phyloP scores from a whole-genome alignment of 2,329 filamentous ascomycete species.

The Tolypocladium amazonense region DNA sequence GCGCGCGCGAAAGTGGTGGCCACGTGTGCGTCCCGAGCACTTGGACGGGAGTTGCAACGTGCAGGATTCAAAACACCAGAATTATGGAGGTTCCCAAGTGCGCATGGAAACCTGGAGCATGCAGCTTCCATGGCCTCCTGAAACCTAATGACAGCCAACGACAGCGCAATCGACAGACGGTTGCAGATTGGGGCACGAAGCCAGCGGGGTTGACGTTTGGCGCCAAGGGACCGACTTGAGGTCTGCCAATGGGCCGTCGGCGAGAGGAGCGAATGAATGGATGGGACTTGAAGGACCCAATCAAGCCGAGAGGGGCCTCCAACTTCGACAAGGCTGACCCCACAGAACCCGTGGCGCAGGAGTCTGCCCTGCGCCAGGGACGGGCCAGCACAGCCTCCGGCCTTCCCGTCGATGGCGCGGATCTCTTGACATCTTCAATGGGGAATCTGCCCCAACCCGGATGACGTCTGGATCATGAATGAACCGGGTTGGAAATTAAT shows the following conservation, averaged over 20 bases:
- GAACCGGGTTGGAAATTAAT: background rate
- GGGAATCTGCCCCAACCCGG: background rate
- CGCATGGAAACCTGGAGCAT: background rate
- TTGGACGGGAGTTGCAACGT: background rate
- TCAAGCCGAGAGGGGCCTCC: background rate
- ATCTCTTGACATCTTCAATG: background rate
- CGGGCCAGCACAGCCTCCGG: background rate
- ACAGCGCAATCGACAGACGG: background rate
- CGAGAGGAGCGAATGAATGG: background rate
- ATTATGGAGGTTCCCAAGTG: background rate
- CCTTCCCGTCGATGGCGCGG: background rate
- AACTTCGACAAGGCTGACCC: background rate
- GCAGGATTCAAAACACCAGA: background rate
- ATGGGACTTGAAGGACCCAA: background rate
- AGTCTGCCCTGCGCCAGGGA: background rate
- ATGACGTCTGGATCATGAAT: background rate
- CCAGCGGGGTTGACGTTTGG: background rate
- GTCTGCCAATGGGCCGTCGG: background rate
- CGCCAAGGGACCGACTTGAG: background rate
- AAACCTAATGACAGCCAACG: background rate
- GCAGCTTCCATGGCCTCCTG: background rate
- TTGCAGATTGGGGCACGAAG: background rate
- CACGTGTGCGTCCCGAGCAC: background rate
- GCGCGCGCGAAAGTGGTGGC: background rate
- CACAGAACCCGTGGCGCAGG: background rate